Evolutionary conservation across 257 asterid species (phyloP).

Genomic region (Nicotiana undulata): DNA sequence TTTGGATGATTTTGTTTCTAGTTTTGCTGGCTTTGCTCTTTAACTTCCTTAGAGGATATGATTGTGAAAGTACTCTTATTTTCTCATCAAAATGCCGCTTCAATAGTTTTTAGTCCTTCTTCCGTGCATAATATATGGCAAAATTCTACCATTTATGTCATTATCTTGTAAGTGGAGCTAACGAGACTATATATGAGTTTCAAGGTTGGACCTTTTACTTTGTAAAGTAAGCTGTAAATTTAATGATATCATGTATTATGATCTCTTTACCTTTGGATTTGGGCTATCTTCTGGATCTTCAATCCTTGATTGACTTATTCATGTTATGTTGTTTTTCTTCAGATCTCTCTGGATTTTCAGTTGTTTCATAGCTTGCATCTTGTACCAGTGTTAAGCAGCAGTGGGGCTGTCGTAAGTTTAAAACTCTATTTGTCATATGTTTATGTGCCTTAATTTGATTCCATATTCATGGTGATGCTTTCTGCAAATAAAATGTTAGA

Average conservation of each 20-base stretch:
- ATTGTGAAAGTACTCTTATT: background rate
- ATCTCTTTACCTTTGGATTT: background rate
- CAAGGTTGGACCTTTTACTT: background rate
- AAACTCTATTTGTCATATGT: background rate
- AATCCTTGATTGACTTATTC: background rate
- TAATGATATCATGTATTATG: background rate
- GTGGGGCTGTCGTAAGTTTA: slow-evolving; percentile 56
- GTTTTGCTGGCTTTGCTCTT: background rate
- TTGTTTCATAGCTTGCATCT: slow-evolving; percentile 74
- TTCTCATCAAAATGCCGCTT: background rate
- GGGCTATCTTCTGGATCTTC: background rate
- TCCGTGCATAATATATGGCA: background rate
- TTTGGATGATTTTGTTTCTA: background rate
- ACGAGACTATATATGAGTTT: background rate
- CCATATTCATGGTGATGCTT: slow-evolving; percentile 14
- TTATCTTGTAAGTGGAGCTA: background rate
- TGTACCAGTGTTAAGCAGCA: slow-evolving; percentile 39
- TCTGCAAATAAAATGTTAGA: slow-evolving; percentile 29
- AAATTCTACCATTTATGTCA: background rate
- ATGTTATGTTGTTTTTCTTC: slow-evolving; percentile 15
- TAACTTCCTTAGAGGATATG: background rate
- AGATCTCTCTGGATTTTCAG: slow-evolving; percentile 84
- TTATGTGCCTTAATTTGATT: background rate
- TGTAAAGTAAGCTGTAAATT: background rate
- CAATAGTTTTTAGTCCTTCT: background rate